phyloP scores from a whole-genome alignment of 345 rosid genomes.

The Acer saccharum region DNA sequence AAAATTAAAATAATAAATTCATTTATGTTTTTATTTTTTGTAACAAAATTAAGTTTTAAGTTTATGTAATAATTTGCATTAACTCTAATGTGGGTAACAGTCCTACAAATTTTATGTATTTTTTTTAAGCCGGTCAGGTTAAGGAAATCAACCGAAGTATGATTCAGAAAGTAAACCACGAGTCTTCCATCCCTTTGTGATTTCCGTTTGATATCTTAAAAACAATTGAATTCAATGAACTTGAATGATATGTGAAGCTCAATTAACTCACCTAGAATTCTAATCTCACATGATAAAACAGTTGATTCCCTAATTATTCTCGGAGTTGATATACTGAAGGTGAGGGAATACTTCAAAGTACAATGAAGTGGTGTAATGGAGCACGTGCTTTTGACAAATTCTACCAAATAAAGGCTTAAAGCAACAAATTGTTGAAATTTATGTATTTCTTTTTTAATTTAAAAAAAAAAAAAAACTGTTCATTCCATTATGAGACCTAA shows the following conservation, averaged over 20 bases:
- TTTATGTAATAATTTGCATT: too few species aligned
- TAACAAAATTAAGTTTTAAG: too few species aligned
- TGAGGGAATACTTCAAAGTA: not conserved
- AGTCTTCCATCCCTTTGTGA: too few species aligned
- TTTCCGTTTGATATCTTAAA: not conserved
- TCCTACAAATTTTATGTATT: too few species aligned
- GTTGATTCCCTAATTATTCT: not conserved
- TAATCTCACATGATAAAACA: not conserved
- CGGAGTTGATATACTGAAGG: not conserved
- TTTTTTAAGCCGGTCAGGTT: too few species aligned
- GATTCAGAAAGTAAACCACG: too few species aligned
- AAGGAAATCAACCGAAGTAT: too few species aligned
- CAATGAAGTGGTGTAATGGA: not conserved
- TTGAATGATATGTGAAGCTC: not conserved
- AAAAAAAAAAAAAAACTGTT: too few species aligned
- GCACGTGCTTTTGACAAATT: conserved; percentile 9
- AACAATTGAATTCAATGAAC: not conserved
- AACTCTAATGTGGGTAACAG: too few species aligned
- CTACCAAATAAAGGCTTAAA: not conserved
- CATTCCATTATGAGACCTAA: not conserved
- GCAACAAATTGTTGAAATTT: conserved; percentile 13
- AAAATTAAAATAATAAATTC: too few species aligned
- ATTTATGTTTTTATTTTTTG: too few species aligned
- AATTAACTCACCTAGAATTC: not conserved
- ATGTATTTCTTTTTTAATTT: not conserved